Base-by-base conservation (phyloP, 352 stramenopile species). In the Pythium rhizo-oryzae region DNA sequence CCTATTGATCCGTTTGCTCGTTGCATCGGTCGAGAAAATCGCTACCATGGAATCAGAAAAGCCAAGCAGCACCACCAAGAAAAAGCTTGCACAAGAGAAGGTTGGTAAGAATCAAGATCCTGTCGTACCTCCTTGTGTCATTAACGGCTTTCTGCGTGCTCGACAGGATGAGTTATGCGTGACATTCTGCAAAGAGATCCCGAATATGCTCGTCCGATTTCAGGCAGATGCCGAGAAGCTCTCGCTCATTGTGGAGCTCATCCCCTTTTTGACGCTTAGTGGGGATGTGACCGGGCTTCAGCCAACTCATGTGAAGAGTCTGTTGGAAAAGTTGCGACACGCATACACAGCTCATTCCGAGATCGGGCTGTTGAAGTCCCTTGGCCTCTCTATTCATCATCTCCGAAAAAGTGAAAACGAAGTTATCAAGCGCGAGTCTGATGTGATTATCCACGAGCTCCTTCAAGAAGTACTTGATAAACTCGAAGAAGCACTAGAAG, bases 171-270 rank as follows among this genome's bases (percentile, higher is more conserved):
- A 94, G 61, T 87, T 95, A 30, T 89, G 84, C 16, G 75, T 91
- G 19, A 77, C 79, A 33, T 94, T 93, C 47, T 94, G 82, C 72
- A 89, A 89, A 39, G 89, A 95, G 64, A 81, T 96, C 30, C 87
- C 89, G 18, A 87, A 69, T 13, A 68, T 96, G 59, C 81, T 96
- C 12, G 67, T 88, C 43, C 69, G 82, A 28, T 94, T 91, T 39
- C 87, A 96, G 63, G 84, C 87, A 0, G 89, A 96, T 52, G 72
- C 80, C 3, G 86, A 93, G 59, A 96, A 96, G 44, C 56, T 96
- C 21, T 79, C 73, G 4, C 67, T 95, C 47, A 64, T 96, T 30
- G 77, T 93, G 24, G 72, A 94, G 67, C 71, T 95, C 39, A 89
- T 95, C 23, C 86, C 89, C 4, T 81, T 92, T 69, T 58, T 95